Evolutionary conservation across 2,329 filamentous ascomycete genomes (phyloP).

Genomic region (Dactylellina haptotyla): DNA sequence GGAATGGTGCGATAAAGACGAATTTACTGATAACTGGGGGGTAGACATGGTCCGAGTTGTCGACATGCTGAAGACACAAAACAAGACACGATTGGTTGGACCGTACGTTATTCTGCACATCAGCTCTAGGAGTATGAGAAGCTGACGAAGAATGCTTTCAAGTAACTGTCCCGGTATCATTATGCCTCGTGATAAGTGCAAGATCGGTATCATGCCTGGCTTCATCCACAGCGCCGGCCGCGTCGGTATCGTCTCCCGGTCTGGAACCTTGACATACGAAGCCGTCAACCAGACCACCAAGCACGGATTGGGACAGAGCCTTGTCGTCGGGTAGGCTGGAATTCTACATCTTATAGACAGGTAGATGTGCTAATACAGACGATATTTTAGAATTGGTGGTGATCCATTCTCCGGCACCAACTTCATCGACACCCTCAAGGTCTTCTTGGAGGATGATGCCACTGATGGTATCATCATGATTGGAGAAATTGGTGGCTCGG

Average conservation of each 20-base stretch:
- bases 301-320: conserved; percentile 94
- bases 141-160: neutral
- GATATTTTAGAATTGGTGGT: conserved; percentile 76
- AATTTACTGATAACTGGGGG: conserved; percentile 28
- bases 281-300: conserved; percentile 99
- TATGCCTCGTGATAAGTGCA: conserved; percentile 85
- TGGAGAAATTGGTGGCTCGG: conserved; percentile 96
- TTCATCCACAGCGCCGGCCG: conserved; percentile 99
- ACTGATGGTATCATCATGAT: conserved; percentile 99
- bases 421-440: conserved; percentile 98
- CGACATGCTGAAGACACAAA: conserved; percentile 95
- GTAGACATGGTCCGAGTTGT: conserved; percentile 99
- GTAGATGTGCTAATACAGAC: neutral
- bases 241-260: conserved; percentile 97
- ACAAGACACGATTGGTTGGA: conserved; percentile 94
- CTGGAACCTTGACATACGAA: conserved; percentile 98
- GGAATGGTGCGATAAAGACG: conserved; percentile 7
- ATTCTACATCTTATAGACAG: neutral
- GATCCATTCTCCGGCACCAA: conserved; percentile 99
- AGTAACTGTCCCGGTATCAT: conserved; percentile 97
- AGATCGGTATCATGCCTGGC: conserved; percentile 99
- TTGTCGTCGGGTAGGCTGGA: conserved; percentile 78
- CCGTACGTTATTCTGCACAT: conserved; percentile 63
- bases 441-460: conserved; percentile 94
- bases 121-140: neutral